Evolutionary conservation across 192 early-diverging fungal genomes (phyloP).

Genomic region (Rhizophagus prolifer): DNA sequence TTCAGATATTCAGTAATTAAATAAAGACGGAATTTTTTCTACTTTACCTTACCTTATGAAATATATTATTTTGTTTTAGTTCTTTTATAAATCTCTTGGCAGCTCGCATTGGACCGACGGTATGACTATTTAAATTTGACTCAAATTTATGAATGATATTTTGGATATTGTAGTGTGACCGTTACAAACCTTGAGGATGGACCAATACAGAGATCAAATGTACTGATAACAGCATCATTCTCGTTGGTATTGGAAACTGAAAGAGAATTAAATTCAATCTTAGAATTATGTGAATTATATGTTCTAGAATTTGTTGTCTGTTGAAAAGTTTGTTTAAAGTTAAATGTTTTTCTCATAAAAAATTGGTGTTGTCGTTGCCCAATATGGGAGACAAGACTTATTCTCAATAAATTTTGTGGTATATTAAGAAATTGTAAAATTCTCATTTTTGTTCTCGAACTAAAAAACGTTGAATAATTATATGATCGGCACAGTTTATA

Average conservation of each 20-base stretch:
- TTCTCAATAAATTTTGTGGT: not conserved
- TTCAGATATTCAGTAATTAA: not conserved
- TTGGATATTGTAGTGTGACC: not conserved
- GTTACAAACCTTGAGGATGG: conserved; percentile 70
- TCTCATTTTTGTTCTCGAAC: not conserved
- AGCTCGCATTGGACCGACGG: conserved; percentile 97
- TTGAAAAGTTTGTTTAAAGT: not conserved
- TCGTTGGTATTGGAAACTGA: conserved; percentile 5
- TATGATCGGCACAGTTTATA: too few species aligned
- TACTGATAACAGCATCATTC: conserved; percentile 83
- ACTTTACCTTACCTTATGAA: conserved; percentile 53
- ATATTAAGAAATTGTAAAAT: not conserved
- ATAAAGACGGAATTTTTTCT: not conserved
- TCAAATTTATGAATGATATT: not conserved
- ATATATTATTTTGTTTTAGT: conserved; percentile 64
- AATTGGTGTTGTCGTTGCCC: not conserved
- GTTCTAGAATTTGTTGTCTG: not conserved
- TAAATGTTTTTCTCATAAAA: not conserved
- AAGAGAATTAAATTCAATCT: not conserved
- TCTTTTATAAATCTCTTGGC: conserved; percentile 93
- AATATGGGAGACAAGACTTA: not conserved
- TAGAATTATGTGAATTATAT: not conserved
- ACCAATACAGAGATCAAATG: conserved; percentile 94
- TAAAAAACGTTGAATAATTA: too few species aligned
- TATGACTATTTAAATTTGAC: conserved; percentile 52